Conservation (phyloP, 257 asterid species). For the Dorcoceras hygrometricum region DNA sequence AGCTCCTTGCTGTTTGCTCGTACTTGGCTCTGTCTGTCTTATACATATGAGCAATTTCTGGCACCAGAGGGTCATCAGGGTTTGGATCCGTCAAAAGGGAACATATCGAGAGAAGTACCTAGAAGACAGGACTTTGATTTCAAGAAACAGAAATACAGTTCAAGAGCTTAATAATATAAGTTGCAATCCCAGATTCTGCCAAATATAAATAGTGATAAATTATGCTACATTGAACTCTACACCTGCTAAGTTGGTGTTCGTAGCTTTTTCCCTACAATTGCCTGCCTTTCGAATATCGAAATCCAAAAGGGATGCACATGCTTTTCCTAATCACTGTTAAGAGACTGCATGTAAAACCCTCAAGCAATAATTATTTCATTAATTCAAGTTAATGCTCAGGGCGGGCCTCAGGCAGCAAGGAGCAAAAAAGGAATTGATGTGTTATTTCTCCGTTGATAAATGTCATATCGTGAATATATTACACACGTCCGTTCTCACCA, state of each 20-base stretch:
- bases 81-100: constrained; percentile 83
- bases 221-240: background rate
- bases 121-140: constrained; percentile 6
- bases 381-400: background rate
- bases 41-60: constrained; percentile 88
- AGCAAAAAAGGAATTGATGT: background rate
- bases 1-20: constrained; percentile 82
- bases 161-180: background rate
- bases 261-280: background rate
- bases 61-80: constrained; percentile 85
- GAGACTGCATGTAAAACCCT: background rate
- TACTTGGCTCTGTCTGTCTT: constrained; percentile 76
- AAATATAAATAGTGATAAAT: background rate
- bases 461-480: constrained; percentile 6
- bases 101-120: constrained; percentile 80
- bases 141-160: background rate
- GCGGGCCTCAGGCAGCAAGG: background rate
- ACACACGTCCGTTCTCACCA: background rate
- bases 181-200: too few relatives aligned
- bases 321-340: background rate
- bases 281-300: background rate
- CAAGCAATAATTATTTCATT: background rate
- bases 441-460: background rate
- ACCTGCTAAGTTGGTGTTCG: background rate
- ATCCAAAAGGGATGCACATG: background rate